A percentile compares a stretch with the other conserved stretches of the same genome.
phyloP scores from a whole-genome alignment of 2,329 filamentous ascomycete genomes.

The Paramyrothecium roridum region DNA sequence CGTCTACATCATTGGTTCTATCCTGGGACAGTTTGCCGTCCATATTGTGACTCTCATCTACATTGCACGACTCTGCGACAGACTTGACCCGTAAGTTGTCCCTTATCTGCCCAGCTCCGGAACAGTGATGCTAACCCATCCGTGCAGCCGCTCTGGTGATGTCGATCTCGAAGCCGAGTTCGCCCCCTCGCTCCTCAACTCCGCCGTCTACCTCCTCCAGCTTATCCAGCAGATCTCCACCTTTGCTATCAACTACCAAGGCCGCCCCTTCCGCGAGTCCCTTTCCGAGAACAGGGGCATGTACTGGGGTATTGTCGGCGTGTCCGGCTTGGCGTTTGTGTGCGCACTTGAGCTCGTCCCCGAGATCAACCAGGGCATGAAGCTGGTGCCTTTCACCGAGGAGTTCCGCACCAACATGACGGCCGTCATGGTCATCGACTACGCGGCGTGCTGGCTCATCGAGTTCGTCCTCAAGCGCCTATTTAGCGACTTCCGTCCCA shows the following conservation, averaged over 20 bases:
- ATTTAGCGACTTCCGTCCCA: conserved; percentile 89
- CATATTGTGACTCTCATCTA: conserved; percentile 95
- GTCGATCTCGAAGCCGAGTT: conserved; percentile 96
- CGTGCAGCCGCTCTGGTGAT: conserved; percentile 45
- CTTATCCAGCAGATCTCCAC: conserved; percentile 99
- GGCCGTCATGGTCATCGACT: conserved; percentile 81
- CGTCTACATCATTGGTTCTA: conserved; percentile 95
- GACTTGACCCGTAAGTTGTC: conserved; percentile 73
- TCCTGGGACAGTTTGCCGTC: conserved; percentile 93
- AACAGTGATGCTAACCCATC: conserved; percentile 17
- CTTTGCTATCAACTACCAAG: conserved; percentile 99
- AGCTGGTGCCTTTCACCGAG: conserved; percentile 81
- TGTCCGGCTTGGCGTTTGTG: conserved; percentile 85
- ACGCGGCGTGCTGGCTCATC: conserved; percentile 79
- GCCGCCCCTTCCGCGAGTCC: conserved; percentile 92
- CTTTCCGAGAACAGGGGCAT: conserved; percentile 95
- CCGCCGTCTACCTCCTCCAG: conserved; percentile 92
- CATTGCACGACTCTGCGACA: conserved; percentile 84
- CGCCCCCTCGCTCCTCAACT: conserved; percentile 88
- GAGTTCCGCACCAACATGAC: conserved; percentile 92
- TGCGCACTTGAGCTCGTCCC: conserved; percentile 95
- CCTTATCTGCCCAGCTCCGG: background rate
- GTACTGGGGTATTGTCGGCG: conserved; percentile 94
- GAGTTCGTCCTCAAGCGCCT: conserved; percentile 80
- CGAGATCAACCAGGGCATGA: conserved; percentile 90